Evolutionary conservation across 1,139 yeast species (phyloP).

Genomic region (Candida neerlandica): DNA sequence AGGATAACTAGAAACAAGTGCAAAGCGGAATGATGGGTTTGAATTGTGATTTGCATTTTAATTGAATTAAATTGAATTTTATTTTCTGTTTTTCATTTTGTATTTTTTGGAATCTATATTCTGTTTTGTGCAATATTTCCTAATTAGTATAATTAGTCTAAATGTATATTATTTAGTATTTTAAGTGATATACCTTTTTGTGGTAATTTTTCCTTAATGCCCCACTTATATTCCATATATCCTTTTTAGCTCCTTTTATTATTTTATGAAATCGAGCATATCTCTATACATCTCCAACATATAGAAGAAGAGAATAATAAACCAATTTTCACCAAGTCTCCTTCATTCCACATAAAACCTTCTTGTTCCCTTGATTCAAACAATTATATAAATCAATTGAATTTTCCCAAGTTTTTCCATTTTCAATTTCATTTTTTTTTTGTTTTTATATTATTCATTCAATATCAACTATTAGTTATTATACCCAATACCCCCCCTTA

Average conservation of each 20-base stretch:
- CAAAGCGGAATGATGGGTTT: background rate
- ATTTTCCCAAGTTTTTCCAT: background rate
- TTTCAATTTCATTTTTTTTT: background rate
- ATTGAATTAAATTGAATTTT: too few species aligned
- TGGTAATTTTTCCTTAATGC: background rate
- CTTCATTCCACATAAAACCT: background rate
- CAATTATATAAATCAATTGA: constrained; percentile 6
- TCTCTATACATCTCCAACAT: too few species aligned
- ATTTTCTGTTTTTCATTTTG: too few species aligned
- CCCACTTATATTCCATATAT: background rate
- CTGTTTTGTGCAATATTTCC: constrained; percentile 5
- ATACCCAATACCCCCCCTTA: constrained; percentile 1
- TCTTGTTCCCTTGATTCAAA: background rate
- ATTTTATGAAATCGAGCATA: background rate
- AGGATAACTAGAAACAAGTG: background rate
- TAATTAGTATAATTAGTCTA: constrained; percentile 4
- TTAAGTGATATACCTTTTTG: background rate
- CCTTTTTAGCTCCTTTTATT: background rate
- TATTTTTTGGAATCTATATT: background rate
- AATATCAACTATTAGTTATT: background rate
- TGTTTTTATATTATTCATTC: background rate
- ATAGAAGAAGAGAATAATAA: too few species aligned
- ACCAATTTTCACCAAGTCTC: background rate
- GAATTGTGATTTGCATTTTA: background rate
- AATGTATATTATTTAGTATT: background rate